Conservation (phyloP, 139 green algal genomes). For the Ostreobium quekettii region DNA sequence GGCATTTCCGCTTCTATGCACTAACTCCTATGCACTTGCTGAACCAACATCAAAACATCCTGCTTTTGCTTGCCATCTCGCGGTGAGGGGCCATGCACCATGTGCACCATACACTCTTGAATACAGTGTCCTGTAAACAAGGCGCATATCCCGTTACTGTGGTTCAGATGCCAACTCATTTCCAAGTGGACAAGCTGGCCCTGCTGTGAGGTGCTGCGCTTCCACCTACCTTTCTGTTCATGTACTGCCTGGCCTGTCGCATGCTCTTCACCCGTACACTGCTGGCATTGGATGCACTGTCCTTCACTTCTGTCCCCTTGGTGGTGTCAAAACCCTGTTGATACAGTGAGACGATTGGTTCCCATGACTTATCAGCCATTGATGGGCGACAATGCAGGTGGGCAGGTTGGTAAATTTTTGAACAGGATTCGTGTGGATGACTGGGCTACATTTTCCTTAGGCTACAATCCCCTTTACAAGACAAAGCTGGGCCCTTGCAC, state of each 20-base stretch:
- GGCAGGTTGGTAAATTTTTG: too few relatives aligned
- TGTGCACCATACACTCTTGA: neutral
- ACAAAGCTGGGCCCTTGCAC: too few relatives aligned
- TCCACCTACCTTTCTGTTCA: conserved; percentile 79
- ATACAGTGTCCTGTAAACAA: neutral
- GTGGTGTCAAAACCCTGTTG: conserved; percentile 64
- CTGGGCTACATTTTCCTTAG: too few relatives aligned
- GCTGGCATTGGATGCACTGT: conserved; percentile 53
- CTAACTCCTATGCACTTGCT: neutral
- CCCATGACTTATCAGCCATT: too few relatives aligned
- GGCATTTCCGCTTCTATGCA: too few relatives aligned
- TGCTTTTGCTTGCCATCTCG: neutral
- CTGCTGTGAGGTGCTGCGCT: too few relatives aligned
- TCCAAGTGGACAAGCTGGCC: too few relatives aligned
- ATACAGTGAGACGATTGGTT: too few relatives aligned
- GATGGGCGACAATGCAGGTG: too few relatives aligned
- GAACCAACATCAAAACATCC: neutral
- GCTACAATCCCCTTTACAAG: too few relatives aligned
- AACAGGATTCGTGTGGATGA: too few relatives aligned
- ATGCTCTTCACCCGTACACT: conserved; percentile 60
- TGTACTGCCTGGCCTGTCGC: conserved; percentile 77
- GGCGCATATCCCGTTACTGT: neutral
- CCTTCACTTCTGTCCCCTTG: conserved; percentile 64
- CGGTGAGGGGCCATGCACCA: neutral
- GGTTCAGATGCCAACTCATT: too few relatives aligned